Base-by-base conservation (phyloP, 1,284 basidiomycete species). In the Mycena citricolor region DNA sequence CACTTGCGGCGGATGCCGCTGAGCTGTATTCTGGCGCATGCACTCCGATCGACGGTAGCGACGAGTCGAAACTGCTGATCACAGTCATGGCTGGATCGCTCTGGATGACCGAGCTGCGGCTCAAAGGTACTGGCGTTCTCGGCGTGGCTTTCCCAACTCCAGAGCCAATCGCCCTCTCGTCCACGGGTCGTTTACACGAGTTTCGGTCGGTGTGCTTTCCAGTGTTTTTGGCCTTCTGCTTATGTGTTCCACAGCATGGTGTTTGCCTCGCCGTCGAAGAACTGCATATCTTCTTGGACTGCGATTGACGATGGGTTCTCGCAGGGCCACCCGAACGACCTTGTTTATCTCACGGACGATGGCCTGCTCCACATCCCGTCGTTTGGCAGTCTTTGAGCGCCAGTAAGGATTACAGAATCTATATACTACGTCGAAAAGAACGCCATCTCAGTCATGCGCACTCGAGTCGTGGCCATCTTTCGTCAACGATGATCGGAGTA, bases 271-370 rank as follows among this genome's bases (percentile, higher is more conserved):
- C 17, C 50, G 8, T 44, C 50, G 2, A 33, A 41, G 14, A 30
- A 8, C 23, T 52, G 50, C 32, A 42, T 42, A 39, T 22, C 39
- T 10, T 44, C 50, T n/a, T 48, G 50, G 45, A 36, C 35, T 2
- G 34, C 50, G 7, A 48, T 52, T 17, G 50, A 52, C 23, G 46
- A 44, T 35, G 45, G 50, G 10, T 52, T 52, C n/a, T 29, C 45
- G 5, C 34, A 42, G 13, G 50, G 50, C 19, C 48, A 44, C 34
- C 49, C 44, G 1, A 51, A 29, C 24, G 41, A 51, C 36, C 30
- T 47, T 7, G 12, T 51, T 2, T 51, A 51, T 37, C 47, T 51
- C n/a, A 24, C 40, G 0, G n/a, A n/a, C n/a, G n/a, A n/a, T n/a
- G 24, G 23, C 8, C 22, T 32, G n/a, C 44, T 51, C 6, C 49